A percentile compares a stretch with the other conserved stretches of the same genome.
phyloP scores from a whole-genome alignment of 1,139 yeast species.

The Pichia sp. region DNA sequence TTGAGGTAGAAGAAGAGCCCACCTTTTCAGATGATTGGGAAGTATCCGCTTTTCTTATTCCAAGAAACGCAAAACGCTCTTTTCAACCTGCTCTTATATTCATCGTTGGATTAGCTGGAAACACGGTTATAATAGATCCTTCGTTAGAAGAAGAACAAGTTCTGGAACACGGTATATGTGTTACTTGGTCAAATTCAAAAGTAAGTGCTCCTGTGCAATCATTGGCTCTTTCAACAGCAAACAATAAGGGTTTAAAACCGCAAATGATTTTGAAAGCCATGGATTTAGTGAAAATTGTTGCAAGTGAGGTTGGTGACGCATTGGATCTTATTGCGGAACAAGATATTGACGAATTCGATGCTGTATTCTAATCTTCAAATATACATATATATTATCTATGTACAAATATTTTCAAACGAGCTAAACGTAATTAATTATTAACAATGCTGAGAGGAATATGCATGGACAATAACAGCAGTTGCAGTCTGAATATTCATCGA shows the following conservation, averaged over 20 bases:
- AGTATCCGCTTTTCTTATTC: conserved; percentile 45
- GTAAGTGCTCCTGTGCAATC: conserved; percentile 64
- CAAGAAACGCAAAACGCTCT: conserved; percentile 22
- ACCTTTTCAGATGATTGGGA: conserved; percentile 88
- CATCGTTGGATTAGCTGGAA: conserved; percentile 70
- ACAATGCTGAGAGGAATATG: conserved; percentile 74
- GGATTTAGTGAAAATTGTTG: conserved; percentile 31
- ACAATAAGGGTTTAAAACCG: conserved; percentile 31
- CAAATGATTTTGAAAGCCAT: conserved; percentile 31
- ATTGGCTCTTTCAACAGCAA: conserved; percentile 42
- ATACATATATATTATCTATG: background rate
- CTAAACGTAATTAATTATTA: conserved; percentile 9
- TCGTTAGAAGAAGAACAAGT: conserved; percentile 82
- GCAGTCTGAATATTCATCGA: conserved; percentile 98
- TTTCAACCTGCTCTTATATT: conserved; percentile 74
- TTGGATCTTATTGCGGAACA: conserved; percentile 29
- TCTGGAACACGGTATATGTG: conserved; percentile 71
- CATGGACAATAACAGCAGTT: conserved; percentile 88
- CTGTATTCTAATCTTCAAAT: conserved; percentile 18
- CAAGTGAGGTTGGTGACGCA: conserved; percentile 31
- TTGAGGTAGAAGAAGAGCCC: conserved; percentile 77
- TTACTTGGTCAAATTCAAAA: conserved; percentile 63
- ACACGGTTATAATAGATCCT: conserved; percentile 71
- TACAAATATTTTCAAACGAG: background rate
- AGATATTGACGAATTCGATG: conserved; percentile 27